Percentiles rank a stretch among this genome's conserved stretches.
phyloP scores from a whole-genome alignment of 805 yeast species.

The Saccharomycopsis microspora region DNA sequence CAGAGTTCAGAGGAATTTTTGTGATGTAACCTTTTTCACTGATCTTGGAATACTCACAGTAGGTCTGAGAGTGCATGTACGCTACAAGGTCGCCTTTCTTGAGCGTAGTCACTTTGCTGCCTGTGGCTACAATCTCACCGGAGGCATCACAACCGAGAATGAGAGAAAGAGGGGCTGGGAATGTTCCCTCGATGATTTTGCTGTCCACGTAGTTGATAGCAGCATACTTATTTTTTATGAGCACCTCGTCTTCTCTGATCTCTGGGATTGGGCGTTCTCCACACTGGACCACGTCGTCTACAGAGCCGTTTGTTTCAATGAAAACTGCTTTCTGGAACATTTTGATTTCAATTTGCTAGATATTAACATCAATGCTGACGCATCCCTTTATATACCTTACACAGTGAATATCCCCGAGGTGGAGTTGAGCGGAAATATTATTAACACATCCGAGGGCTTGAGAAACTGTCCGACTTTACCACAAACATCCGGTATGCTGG shows the following conservation, averaged over 20 bases:
- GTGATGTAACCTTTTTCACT: conserved; percentile 24
- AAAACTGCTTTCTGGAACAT: conserved; percentile 42
- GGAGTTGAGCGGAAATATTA: no score
- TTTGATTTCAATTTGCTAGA: conserved; percentile 28
- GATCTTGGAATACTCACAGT: conserved; percentile 41
- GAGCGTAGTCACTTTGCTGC: conserved; percentile 35
- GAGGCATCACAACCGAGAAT: conserved; percentile 58
- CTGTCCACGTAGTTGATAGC: conserved; percentile 80
- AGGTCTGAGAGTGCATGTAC: conserved; percentile 55
- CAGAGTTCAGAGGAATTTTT: conserved; percentile 40
- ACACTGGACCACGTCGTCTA: conserved; percentile 52
- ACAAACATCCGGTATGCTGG: no score
- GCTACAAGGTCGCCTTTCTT: conserved; percentile 48
- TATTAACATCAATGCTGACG: no score
- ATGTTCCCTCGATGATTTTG: conserved; percentile 72
- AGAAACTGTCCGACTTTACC: no score
- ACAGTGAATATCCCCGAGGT: background rate
- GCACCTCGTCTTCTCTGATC: conserved; percentile 41
- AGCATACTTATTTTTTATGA: conserved; percentile 62
- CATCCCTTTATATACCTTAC: no score
- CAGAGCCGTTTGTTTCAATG: conserved; percentile 43
- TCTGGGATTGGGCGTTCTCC: conserved; percentile 47
- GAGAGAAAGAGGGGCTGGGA: conserved; percentile 48
- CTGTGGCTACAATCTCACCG: conserved; percentile 39
- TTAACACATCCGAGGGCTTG: no score